Conservation (phyloP, 306 rosid species). For the Lablab purpureus region DNA sequence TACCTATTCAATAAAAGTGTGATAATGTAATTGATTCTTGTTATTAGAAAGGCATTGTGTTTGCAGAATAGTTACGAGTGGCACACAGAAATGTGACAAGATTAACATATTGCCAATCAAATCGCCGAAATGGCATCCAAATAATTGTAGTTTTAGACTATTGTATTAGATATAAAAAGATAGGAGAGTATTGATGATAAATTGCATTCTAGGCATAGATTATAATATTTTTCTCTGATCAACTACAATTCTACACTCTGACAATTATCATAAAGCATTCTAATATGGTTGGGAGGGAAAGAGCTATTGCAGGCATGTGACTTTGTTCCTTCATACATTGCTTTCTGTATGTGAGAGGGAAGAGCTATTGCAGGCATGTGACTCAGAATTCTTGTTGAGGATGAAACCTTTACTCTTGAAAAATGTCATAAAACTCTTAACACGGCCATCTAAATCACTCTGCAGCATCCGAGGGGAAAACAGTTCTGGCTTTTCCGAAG, state of each 20-base stretch:
- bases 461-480: constrained; percentile 50
- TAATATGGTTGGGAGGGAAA: not conserved
- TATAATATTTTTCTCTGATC: not conserved
- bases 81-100: not conserved
- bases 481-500: constrained; percentile 48
- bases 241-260: constrained; percentile 11
- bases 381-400: constrained; percentile 42
- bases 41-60: not conserved
- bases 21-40: not conserved
- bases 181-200: not conserved
- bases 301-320: no score
- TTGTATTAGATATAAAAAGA: not conserved
- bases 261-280: constrained; percentile 11
- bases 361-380: constrained; percentile 14
- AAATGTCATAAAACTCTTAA: constrained; percentile 30
- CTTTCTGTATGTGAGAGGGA: constrained; percentile 14
- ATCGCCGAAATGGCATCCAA: not conserved
- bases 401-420: constrained; percentile 38
- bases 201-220: constrained; percentile 9
- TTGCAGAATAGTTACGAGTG: not conserved
- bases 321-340: constrained; percentile 35
- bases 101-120: not conserved
- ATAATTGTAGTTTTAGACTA: not conserved
- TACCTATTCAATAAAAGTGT: not conserved
- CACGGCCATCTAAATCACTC: constrained; percentile 35